Base-by-base conservation (phyloP, 352 stramenopile species). In the Pythium brassicae region DNA sequence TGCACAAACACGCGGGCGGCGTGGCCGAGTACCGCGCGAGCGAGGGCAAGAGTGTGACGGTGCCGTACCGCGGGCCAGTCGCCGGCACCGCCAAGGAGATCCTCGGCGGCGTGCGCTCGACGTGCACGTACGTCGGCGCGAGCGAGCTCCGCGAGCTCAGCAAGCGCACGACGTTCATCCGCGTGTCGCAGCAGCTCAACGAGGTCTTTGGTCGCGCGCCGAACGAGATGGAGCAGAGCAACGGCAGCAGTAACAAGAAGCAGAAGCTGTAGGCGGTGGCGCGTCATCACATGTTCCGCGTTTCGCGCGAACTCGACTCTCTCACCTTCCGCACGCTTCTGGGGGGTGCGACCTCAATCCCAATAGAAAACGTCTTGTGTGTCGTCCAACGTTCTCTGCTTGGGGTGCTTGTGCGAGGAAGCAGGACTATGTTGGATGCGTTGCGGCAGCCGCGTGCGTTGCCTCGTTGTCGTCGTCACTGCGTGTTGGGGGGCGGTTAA, bases 141-240 rank as follows among this genome's bases (percentile, higher is more conserved):
- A 69, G 67, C 51, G 74, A 87, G 52, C 66, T 97, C 26, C 96
- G 96, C 66, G 87, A 98, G 61, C 78, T 98, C 26, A 92, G 88
- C 69, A 97, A 97, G 75, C 78, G 92, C 48, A 97, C 91, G 35
- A 98, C 92, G 22, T 98, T 98, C 57, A 96, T 97, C 53, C 81
- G 90, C 32, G 89, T 97, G 12, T 94, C 87, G 1, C 89, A 97
- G 71, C 87, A 97, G 63, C 65, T 97, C 20, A 98, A 98, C 62
- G 83, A 94, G 54, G 82, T 97, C 11, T 97, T 96, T 64, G 86
- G 86, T 37, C 83, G 76, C 26, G 82, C 82, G 32, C 79, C 79
- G 3, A 92, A 92, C 50, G 82, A 92, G 62, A 75, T 87, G 59
- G 78, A 92, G 65, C 65, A 84, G 45, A 68, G 73, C 27, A 62